A percentile compares a stretch with the other conserved stretches of the same genome.
Evolutionary conservation across 495 filamentous ascomycete species (phyloP).

Genomic region (Trichoderma asperelloides): DNA sequence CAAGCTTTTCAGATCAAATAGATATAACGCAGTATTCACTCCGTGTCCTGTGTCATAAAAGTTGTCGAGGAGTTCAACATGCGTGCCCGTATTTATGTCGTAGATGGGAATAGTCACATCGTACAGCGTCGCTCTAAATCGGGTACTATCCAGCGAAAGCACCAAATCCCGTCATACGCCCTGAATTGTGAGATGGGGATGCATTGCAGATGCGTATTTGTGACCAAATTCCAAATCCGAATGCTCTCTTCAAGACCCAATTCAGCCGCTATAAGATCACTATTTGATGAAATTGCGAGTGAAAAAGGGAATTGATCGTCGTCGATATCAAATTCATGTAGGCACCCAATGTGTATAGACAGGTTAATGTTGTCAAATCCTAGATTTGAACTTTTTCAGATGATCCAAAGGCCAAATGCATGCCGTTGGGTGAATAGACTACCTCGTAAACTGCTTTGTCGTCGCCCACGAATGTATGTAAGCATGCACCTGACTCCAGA

Average conservation of each 20-base stretch:
- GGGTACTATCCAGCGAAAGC: background rate
- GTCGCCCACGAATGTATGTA: background rate
- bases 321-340: too few species aligned
- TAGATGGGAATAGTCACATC: background rate
- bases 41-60: background rate
- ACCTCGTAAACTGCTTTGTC: background rate
- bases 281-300: background rate
- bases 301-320: too few species aligned
- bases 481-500: background rate
- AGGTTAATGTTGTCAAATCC: background rate
- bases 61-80: background rate
- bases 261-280: too few species aligned
- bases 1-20: background rate
- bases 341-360: background rate
- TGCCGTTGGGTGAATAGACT: conserved; percentile 15
- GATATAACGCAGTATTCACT: too few species aligned
- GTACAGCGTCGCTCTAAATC: background rate
- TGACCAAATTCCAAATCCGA: background rate
- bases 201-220: background rate
- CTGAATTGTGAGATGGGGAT: background rate
- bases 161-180: background rate
- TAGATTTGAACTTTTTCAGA: conserved; percentile 9
- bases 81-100: background rate
- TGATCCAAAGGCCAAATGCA: conserved; percentile 12
- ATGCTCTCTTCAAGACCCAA: too few species aligned